A percentile compares a stretch with the other conserved stretches of the same genome.
Evolutionary conservation across 768 basidiomycete species (phyloP).

Genomic region (Wakefieldia striispora): DNA sequence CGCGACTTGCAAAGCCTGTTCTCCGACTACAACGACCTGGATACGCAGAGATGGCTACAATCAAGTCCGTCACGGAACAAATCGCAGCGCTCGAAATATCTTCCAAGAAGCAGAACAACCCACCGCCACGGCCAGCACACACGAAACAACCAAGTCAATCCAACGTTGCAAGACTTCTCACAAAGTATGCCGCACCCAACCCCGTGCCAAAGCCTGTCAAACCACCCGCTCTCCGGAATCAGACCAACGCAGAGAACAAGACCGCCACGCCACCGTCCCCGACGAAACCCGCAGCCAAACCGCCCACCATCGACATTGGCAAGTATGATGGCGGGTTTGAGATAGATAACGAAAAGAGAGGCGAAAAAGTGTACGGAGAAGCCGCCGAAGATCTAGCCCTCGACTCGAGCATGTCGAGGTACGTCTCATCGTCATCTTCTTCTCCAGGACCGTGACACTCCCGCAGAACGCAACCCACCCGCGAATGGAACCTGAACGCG

Average conservation of each 20-base stretch:
- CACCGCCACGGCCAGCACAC: slow-evolving; percentile 31
- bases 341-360: slow-evolving; percentile 76
- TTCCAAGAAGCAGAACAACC: slow-evolving; percentile 43
- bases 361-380: slow-evolving; percentile 71
- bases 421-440: slow-evolving; percentile 21
- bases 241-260: slow-evolving; percentile 24
- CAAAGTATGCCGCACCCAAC: slow-evolving; percentile 71
- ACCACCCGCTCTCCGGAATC: slow-evolving; percentile 47
- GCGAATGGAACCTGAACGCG: slow-evolving; percentile 79
- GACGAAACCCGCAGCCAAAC: slow-evolving; percentile 21
- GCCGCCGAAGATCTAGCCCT: slow-evolving; percentile 80
- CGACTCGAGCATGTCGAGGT: slow-evolving; percentile 77
- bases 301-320: slow-evolving; percentile 66
- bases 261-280: slow-evolving; percentile 26
- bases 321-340: slow-evolving; percentile 97
- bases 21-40: no score
- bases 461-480: slow-evolving; percentile 65
- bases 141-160: slow-evolving; percentile 58
- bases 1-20: not conserved
- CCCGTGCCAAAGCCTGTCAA: slow-evolving; percentile 31
- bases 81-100: slow-evolving; percentile 69
- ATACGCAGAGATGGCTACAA: slow-evolving; percentile 41
- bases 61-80: slow-evolving; percentile 57
- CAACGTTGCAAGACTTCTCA: slow-evolving; percentile 67
- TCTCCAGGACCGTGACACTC: not conserved